phyloP scores from a whole-genome alignment of 78 protist species.

The Dictyostelium capitatum region DNA sequence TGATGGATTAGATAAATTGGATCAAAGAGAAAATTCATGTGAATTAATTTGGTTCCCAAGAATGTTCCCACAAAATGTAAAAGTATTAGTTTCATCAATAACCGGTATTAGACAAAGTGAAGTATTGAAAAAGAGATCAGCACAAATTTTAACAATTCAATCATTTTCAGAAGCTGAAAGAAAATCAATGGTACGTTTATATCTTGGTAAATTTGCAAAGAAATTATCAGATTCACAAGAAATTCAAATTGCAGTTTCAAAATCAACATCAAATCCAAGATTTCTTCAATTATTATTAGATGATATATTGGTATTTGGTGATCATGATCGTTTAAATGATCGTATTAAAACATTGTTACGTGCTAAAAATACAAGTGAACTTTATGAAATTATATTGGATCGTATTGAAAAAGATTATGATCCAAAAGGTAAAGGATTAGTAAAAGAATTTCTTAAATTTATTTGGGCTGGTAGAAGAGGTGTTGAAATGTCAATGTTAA shows the following conservation, averaged over 20 bases:
- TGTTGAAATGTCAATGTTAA: constrained; percentile 45
- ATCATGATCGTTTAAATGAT: constrained; percentile 42
- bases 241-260: constrained; percentile 51
- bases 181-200: constrained; percentile 80
- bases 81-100: constrained; percentile 28
- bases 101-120: constrained; percentile 27
- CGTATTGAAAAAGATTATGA: constrained; percentile 86
- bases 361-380: constrained; percentile 77
- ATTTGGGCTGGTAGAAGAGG: constrained; percentile 82
- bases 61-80: constrained; percentile 42
- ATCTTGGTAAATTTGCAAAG: constrained; percentile 67
- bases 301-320: constrained; percentile 83
- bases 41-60: constrained; percentile 85
- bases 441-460: constrained; percentile 65
- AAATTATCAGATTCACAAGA: constrained; percentile 81
- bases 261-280: constrained; percentile 71
- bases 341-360: constrained; percentile 29
- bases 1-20: constrained; percentile 82
- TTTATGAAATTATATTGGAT: constrained; percentile 78
- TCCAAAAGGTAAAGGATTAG: constrained; percentile 71
- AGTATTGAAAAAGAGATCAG: constrained; percentile 47
- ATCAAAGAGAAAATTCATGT: constrained; percentile 37
- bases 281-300: constrained; percentile 78
- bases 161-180: constrained; percentile 61
- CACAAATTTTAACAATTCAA: background rate